Evolutionary conservation across 345 rosid genomes (phyloP).

Genomic region (Rhizophora mangle): DNA sequence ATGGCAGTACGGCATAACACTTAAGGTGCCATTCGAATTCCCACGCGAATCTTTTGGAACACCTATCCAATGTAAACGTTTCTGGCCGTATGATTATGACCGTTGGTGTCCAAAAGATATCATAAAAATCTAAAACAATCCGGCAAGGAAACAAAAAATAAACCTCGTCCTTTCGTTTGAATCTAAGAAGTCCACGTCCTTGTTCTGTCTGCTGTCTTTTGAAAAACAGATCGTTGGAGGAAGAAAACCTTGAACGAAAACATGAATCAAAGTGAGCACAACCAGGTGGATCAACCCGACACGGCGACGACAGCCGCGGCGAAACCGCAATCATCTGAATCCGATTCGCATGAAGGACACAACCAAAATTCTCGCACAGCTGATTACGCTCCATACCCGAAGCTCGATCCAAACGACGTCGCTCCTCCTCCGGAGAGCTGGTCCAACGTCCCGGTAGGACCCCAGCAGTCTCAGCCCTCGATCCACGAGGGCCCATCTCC

Average conservation of each 20-base stretch:
- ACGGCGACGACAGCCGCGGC: neutral
- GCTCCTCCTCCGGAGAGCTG: constrained; percentile 52
- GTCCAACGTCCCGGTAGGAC: constrained; percentile 27
- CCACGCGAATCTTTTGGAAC: neutral
- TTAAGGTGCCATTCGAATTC: neutral
- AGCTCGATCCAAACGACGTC: constrained; percentile 71
- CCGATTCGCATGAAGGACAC: neutral
- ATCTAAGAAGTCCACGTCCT: neutral
- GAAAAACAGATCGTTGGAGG: neutral
- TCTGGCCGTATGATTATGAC: neutral
- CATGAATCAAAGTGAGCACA: neutral
- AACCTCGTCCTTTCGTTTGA: neutral
- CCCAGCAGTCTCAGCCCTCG: constrained; percentile 17
- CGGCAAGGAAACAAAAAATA: neutral
- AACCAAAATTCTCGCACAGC: constrained; percentile 36
- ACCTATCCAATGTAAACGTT: neutral
- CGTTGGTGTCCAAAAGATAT: neutral
- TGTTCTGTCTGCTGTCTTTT: neutral
- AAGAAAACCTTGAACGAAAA: neutral
- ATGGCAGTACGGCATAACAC: neutral
- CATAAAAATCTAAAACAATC: neutral
- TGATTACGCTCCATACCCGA: constrained; percentile 91
- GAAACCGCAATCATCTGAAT: constrained; percentile 12
- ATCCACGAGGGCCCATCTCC: constrained; percentile 34
- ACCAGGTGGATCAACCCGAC: constrained; percentile 10